Conservation (phyloP, 768 basidiomycete species). For the Tephrocybe rancida region DNA sequence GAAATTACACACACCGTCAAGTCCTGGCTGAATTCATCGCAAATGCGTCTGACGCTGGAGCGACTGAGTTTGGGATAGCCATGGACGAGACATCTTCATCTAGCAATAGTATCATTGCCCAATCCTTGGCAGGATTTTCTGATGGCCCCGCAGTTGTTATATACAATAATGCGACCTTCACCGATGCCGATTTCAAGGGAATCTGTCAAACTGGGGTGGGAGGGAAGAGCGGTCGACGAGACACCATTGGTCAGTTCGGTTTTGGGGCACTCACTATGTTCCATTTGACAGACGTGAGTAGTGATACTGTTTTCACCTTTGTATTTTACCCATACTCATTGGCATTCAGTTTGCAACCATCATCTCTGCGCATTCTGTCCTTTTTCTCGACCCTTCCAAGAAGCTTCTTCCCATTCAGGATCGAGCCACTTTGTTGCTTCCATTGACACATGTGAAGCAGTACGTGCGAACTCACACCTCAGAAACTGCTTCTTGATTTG, state of each 20-base stretch:
- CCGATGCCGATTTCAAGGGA: constrained; percentile 44
- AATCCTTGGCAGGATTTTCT: constrained; percentile 36
- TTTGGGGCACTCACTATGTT: constrained; percentile 55
- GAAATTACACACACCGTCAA: constrained; percentile 43
- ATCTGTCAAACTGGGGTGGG: constrained; percentile 47
- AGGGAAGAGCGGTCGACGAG: constrained; percentile 36
- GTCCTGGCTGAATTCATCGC: constrained; percentile 53
- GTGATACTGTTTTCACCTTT: neutral
- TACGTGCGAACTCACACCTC: constrained; percentile 18
- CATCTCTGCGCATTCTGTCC: constrained; percentile 29
- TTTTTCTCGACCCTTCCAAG: constrained; percentile 50
- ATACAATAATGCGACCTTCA: constrained; percentile 45
- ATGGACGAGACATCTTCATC: constrained; percentile 30
- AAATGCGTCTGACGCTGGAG: constrained; percentile 53
- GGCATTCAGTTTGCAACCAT: constrained; percentile 35
- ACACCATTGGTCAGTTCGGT: constrained; percentile 55
- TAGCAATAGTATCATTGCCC: constrained; percentile 28
- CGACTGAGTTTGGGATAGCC: constrained; percentile 42
- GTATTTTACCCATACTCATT: too few relatives aligned
- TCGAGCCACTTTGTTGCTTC: constrained; percentile 28
- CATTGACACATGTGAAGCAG: constrained; percentile 37
- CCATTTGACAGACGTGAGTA: constrained; percentile 51
- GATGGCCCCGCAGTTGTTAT: constrained; percentile 41
- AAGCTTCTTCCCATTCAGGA: constrained; percentile 36
- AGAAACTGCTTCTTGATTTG: neutral